phyloP scores from a whole-genome alignment of 768 basidiomycete species.

The Boletellus sp. region DNA sequence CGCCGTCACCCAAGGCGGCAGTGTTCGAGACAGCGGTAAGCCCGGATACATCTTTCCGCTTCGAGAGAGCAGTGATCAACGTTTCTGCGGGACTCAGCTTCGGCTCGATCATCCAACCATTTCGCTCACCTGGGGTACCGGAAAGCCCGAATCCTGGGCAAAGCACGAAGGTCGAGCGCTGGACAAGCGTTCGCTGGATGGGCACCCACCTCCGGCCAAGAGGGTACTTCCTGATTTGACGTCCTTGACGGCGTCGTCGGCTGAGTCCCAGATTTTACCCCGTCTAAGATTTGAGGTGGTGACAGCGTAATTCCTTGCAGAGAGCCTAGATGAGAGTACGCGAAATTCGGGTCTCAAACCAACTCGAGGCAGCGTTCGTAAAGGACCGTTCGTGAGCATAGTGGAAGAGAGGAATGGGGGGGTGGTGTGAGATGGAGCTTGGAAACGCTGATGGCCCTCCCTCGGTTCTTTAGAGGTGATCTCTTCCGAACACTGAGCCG shows the following conservation, averaged over 20 bases:
- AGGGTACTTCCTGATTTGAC: conserved; percentile 69
- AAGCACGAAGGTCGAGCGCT: neutral
- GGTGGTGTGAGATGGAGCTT: neutral
- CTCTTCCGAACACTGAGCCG: no score
- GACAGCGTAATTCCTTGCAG: conserved; percentile 5
- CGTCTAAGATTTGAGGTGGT: neutral
- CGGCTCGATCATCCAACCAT: conserved; percentile 1
- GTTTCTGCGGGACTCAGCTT: conserved; percentile 50
- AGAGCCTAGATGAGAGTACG: neutral
- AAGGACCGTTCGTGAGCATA: neutral
- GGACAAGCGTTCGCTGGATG: conserved; percentile 20
- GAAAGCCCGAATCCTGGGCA: conserved; percentile 79
- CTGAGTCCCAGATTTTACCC: conserved; percentile 55
- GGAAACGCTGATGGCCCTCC: no score
- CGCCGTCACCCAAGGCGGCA: conserved; percentile 64
- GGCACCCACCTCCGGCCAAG: conserved; percentile 37
- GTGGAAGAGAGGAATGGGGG: neutral
- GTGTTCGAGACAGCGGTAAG: conserved; percentile 86
- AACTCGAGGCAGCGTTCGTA: conserved; percentile 8
- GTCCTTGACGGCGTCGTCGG: conserved; percentile 78
- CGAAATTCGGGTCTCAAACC: conserved; percentile 1
- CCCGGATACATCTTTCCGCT: conserved; percentile 49
- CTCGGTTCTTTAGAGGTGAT: no score
- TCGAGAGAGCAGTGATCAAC: conserved; percentile 65
- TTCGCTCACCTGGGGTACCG: conserved; percentile 58